phyloP scores from a whole-genome alignment of 2,329 filamentous ascomycete species.

The Paecilomyces sp. region DNA sequence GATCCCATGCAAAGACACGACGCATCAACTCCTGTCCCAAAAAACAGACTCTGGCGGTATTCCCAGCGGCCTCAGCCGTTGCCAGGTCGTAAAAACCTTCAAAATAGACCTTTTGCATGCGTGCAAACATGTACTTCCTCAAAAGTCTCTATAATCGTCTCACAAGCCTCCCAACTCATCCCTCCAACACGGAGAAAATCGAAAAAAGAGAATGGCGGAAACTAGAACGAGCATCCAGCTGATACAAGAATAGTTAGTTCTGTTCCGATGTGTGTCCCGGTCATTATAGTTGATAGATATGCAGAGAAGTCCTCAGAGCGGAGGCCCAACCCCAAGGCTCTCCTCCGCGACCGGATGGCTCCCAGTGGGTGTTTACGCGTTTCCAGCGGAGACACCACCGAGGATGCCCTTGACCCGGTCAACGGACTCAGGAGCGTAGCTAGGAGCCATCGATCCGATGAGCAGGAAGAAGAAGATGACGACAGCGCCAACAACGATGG shows the following conservation, averaged over 20 bases:
- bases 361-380: conserved; percentile 16
- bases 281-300: background rate
- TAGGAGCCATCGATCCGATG: conserved; percentile 54
- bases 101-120: conserved; percentile 1
- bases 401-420: conserved; percentile 29
- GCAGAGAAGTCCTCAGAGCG: background rate
- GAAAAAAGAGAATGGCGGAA: background rate
- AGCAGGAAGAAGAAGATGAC: conserved; percentile 66
- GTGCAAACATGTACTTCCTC: conserved; percentile 1
- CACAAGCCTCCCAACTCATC: background rate
- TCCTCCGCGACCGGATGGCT: background rate
- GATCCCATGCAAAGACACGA: conserved; percentile 8
- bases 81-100: conserved; percentile 10
- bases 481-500: conserved; percentile 60
- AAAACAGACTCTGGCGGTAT: conserved; percentile 19
- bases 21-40: conserved; percentile 1
- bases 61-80: conserved; percentile 27
- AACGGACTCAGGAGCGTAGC: conserved; percentile 30
- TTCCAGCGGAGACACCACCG: conserved; percentile 25
- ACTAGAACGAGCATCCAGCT: background rate
- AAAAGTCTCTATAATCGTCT: background rate
- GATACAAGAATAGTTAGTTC: background rate
- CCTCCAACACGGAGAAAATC: background rate
- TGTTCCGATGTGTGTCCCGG: background rate
- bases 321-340: background rate